phyloP scores from a whole-genome alignment of 139 green algal genomes.

The Tetradesmus obliquus region DNA sequence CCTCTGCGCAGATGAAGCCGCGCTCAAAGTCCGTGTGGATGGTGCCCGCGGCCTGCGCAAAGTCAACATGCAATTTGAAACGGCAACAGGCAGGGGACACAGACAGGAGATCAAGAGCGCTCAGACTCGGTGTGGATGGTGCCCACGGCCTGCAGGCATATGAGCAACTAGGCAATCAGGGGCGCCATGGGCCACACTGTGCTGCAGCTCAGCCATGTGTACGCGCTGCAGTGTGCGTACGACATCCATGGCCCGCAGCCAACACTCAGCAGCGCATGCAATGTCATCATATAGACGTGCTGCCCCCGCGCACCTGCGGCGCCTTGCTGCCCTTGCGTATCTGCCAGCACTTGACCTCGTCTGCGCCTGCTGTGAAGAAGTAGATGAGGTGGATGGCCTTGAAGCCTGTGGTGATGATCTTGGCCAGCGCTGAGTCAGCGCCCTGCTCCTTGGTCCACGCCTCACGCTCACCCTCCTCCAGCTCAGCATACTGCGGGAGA shows the following conservation, averaged over 20 bases:
- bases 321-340: slow-evolving; percentile 90
- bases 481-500: slow-evolving; percentile 65
- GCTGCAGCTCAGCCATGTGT: background rate
- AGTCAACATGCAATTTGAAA: background rate
- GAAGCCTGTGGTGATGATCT: slow-evolving; percentile 99
- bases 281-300: background rate
- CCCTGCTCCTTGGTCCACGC: slow-evolving; percentile 80
- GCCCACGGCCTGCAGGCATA: slow-evolving; percentile 82
- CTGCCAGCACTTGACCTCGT: slow-evolving; percentile 98
- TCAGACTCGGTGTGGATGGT: slow-evolving; percentile 99
- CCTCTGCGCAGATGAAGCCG: slow-evolving; percentile 99
- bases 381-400: slow-evolving; percentile 95
- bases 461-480: slow-evolving; percentile 87
- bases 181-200: background rate
- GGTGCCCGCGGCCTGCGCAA: slow-evolving; percentile 86
- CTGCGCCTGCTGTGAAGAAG: slow-evolving; percentile 98
- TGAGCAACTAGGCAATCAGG: too few species aligned
- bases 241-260: background rate
- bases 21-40: slow-evolving; percentile 99
- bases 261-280: background rate
- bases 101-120: slow-evolving; percentile 38
- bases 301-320: slow-evolving; percentile 66
- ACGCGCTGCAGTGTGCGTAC: background rate
- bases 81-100: background rate
- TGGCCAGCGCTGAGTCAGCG: slow-evolving; percentile 75